Conservation (phyloP, 768 basidiomycete genomes). For the Dacryopinax spathularia region DNA sequence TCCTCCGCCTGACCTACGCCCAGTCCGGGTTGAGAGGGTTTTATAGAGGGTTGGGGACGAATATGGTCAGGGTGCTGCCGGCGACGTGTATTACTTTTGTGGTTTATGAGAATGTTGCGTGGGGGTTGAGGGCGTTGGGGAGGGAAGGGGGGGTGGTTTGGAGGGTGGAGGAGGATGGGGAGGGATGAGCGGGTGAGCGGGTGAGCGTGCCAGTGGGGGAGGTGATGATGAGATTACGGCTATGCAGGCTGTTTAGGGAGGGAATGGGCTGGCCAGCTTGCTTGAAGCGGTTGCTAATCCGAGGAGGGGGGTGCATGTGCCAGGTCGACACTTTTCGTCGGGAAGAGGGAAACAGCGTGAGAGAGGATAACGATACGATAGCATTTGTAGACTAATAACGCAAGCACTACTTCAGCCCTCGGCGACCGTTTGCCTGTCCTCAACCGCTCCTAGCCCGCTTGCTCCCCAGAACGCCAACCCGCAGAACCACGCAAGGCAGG, state of each 20-base stretch:
- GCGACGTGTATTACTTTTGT: slow-evolving; percentile 98
- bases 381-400: not conserved
- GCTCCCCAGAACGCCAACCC: no score
- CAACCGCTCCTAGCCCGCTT: no score
- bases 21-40: slow-evolving; percentile 74
- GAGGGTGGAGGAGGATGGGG: not conserved
- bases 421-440: no score
- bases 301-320: no score
- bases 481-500: no score
- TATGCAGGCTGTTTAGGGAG: no score
- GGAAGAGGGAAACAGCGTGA: no score
- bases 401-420: not conserved
- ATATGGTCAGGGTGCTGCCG: slow-evolving; percentile 84
- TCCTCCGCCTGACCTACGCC: slow-evolving; percentile 64
- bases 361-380: no score
- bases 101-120: slow-evolving; percentile 86
- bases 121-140: slow-evolving; percentile 43
- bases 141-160: not conserved
- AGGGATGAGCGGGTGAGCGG: not conserved
- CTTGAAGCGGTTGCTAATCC: no score
- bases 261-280: no score
- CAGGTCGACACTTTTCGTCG: no score
- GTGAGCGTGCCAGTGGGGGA: not conserved
- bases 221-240: not conserved
- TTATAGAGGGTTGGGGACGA: slow-evolving; percentile 89